These are phyloP conservation scores for Boletus subparvulus DNA, from an alignment of 768 basidiomycete species.

Conservation along the genomic window DNA sequence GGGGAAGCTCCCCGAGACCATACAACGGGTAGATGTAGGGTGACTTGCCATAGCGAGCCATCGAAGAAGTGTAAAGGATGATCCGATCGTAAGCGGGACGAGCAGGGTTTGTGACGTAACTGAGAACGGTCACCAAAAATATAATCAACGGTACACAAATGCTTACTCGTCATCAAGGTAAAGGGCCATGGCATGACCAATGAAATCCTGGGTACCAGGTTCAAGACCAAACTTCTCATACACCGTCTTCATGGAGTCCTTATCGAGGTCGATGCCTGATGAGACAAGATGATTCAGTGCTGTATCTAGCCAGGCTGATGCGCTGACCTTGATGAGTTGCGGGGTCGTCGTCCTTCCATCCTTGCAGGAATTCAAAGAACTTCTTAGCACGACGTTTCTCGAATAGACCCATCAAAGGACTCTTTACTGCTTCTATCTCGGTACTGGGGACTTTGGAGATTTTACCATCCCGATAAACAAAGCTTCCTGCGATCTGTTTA, in stretches of 20 bases:
- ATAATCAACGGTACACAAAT: background rate
- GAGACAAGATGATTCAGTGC: background rate
- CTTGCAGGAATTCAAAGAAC: slow-evolving; percentile 96
- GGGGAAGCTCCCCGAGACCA: slow-evolving; percentile 97
- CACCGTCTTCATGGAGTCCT: slow-evolving; percentile 87
- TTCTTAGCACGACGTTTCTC: slow-evolving; percentile 98
- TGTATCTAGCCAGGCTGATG: background rate
- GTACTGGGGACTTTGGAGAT: slow-evolving; percentile 98
- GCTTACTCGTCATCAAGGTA: slow-evolving; percentile 96
- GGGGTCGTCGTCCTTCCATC: slow-evolving; percentile 95
- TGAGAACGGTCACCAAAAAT: slow-evolving; percentile 33
- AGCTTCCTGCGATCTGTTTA: slow-evolving; percentile 99
- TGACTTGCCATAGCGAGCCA: slow-evolving; percentile 99
- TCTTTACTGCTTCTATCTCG: slow-evolving; percentile 94
- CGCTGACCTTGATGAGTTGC: slow-evolving; percentile 87
- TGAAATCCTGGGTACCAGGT: slow-evolving; percentile 96
- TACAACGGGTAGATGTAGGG: slow-evolving; percentile 99
- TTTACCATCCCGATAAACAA: slow-evolving; percentile 93
- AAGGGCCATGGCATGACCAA: slow-evolving; percentile 98
- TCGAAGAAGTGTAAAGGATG: slow-evolving; percentile 94
- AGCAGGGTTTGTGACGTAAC: slow-evolving; percentile 92
- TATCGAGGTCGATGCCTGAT: slow-evolving; percentile 84
- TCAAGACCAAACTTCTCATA: slow-evolving; percentile 98
- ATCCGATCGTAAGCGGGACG: slow-evolving; percentile 92
- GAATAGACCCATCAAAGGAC: slow-evolving; percentile 97